Base-by-base conservation (phyloP, 2,329 filamentous ascomycete genomes). In the Cryoendolithus antarcticus region DNA sequence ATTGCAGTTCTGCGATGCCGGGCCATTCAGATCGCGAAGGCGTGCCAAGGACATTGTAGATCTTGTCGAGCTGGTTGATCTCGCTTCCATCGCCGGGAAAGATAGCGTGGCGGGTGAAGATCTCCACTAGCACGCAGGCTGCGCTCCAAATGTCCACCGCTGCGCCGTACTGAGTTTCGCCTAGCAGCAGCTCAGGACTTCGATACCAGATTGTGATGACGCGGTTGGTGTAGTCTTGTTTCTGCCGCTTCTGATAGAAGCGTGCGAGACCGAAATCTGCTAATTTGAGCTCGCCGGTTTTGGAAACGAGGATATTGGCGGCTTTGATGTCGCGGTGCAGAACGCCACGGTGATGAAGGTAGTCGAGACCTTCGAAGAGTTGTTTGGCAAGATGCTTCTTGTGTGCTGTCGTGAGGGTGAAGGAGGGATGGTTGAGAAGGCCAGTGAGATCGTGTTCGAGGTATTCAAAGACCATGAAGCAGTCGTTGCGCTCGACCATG, bases 391-490 rank as follows among this genome's bases (percentile, higher is more conserved):
- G 71, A 57, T 98, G 79, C 62, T 98, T 98, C 63, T 86, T 93
- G 59, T 96, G 88, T 0, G 81, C 77, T 3, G 77, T 66, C 30
- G 91, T 82, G 9, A 98, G 74, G 43, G 80, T 80, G 63, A 94
- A 98, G 0, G 81, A 82, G 0, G 91, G 91, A 55, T 98, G 91
- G 53, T 96, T 96, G 44, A 98, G 75, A 27, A 98, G 69, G 9
- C 91, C 91, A 2, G 91, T 98, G 44, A 98, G 68, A 59, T 98
- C 91, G 59, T 98, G 91, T 1, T 91, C 89, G 27, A 96, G 72
- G 57, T 98, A 98, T 60, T 98, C 91, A 48, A 98, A 98, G 3
- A 98, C 91, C 91, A 98, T 98, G 63, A 93, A 98, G 60, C 91
- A 98, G 62, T 96, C 88, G 50, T 96, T 96, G 57, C 82, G 84